Percentiles rank a stretch among this genome's conserved stretches.
phyloP scores from a whole-genome alignment of 177 flowering plant species.

The Vitis hybrid region DNA sequence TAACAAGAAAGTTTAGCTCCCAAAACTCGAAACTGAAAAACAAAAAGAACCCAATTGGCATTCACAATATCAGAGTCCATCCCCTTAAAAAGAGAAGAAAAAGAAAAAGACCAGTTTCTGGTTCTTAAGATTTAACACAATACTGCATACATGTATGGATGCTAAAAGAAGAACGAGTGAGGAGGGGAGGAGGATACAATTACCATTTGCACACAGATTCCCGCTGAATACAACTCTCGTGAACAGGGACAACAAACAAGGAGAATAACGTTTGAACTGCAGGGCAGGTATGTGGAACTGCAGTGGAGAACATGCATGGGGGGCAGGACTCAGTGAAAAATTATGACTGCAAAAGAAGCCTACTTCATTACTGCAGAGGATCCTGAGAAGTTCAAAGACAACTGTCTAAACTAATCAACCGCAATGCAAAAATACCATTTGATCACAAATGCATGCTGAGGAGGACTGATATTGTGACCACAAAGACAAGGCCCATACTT shows the following conservation, averaged over 20 bases:
- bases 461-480: not conserved
- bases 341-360: not conserved
- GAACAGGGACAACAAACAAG: not conserved
- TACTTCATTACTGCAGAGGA: not conserved
- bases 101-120: not conserved
- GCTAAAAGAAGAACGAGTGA: too few relatives aligned
- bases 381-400: not conserved
- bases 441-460: slow-evolving; percentile 1
- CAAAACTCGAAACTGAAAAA: not conserved
- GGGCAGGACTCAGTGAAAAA: not conserved
- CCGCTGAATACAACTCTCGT: not conserved
- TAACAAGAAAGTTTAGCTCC: not conserved
- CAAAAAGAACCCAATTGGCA: not conserved
- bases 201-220: slow-evolving; percentile 4
- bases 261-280: too few relatives aligned
- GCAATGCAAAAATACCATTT: not conserved
- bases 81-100: not conserved
- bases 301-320: not conserved
- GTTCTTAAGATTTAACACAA: not conserved
- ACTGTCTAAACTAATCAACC: not conserved
- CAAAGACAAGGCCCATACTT: not conserved
- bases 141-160: not conserved
- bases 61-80: not conserved
- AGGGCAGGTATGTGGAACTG: not conserved
- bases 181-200: not conserved